These are phyloP conservation scores for Karstenula rhodostoma DNA, from an alignment of 2,329 filamentous ascomycete genomes.

Conservation along the genomic window DNA sequence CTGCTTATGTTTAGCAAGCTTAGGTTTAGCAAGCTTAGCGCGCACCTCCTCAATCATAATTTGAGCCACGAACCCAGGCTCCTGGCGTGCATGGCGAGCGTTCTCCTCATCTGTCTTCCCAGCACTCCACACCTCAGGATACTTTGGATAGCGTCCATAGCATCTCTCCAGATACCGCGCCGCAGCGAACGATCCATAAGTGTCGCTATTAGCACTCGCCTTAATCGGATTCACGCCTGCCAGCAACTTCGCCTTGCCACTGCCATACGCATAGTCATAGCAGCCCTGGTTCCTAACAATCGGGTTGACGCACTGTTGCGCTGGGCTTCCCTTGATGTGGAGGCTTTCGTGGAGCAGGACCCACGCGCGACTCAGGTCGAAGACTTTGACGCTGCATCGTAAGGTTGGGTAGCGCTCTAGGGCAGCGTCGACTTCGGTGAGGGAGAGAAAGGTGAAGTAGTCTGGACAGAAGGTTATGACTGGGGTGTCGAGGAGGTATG, in stretches of 20 bases:
- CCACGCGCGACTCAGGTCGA: not conserved
- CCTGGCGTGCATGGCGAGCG: not conserved
- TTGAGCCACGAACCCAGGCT: not conserved
- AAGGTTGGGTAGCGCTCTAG: too few species aligned
- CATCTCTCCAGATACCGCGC: not conserved
- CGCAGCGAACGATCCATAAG: not conserved
- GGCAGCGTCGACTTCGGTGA: too few species aligned
- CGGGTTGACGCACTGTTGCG: not conserved
- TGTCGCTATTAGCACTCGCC: not conserved
- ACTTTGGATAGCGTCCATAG: not conserved
- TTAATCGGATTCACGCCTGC: not conserved
- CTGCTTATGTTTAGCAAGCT: not conserved
- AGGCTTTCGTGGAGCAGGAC: not conserved
- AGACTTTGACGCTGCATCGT: too few species aligned
- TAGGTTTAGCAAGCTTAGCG: not conserved
- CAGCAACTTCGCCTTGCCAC: not conserved
- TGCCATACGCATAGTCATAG: not conserved
- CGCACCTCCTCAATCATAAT: too few species aligned
- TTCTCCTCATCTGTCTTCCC: not conserved
- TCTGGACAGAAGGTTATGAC: too few species aligned
- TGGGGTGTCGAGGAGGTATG: too few species aligned
- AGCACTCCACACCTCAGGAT: not conserved
- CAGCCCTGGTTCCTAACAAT: not conserved
- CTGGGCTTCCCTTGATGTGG: not conserved
- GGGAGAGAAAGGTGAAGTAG: too few species aligned